Evolutionary conservation across 1,284 basidiomycete genomes (phyloP).

Genomic region (Peniophora sp.): DNA sequence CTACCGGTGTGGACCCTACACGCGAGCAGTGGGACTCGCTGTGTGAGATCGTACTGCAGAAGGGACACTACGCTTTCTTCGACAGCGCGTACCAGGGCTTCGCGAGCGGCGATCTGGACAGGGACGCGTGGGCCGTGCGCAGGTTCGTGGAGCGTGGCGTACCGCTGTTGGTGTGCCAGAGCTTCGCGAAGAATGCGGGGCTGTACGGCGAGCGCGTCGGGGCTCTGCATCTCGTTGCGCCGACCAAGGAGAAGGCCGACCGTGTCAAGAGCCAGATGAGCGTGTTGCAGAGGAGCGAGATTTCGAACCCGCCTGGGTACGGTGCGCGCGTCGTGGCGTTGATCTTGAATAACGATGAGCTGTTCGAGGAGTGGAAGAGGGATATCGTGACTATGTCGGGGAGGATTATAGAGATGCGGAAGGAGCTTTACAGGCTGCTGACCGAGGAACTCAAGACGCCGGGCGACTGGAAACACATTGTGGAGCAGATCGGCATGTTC

Average conservation of each 20-base stretch:
- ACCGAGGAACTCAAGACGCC: conserved; percentile 86
- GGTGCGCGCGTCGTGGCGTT: conserved; percentile 84
- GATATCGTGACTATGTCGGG: conserved; percentile 92
- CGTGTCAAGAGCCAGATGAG: conserved; percentile 80
- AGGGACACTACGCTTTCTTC: conserved; percentile 87
- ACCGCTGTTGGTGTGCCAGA: conserved; percentile 85
- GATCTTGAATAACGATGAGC: conserved; percentile 63
- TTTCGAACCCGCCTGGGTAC: conserved; percentile 87
- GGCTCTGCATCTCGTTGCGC: conserved; percentile 70
- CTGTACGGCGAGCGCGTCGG: conserved; percentile 90
- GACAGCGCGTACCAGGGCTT: conserved; percentile 96
- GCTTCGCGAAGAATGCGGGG: conserved; percentile 95
- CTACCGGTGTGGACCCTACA: conserved; percentile 93
- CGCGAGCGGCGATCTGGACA: conserved; percentile 76
- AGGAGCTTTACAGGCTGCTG: conserved; percentile 71
- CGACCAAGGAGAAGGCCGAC: conserved; percentile 55
- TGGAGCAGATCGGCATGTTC: conserved; percentile 90
- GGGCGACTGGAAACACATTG: conserved; percentile 87
- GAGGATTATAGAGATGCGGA: conserved; percentile 87
- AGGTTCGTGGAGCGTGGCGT: conserved; percentile 72
- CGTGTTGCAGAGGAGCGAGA: conserved; percentile 84
- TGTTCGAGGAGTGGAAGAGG: conserved; percentile 83
- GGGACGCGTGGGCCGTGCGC: conserved; percentile 70
- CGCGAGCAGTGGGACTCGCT: conserved; percentile 83
- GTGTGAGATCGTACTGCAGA: conserved; percentile 66